A percentile compares a stretch with the other conserved stretches of the same genome.
Conservation (phyloP, 805 yeast species). For the Spencermartinsiella europaea region DNA sequence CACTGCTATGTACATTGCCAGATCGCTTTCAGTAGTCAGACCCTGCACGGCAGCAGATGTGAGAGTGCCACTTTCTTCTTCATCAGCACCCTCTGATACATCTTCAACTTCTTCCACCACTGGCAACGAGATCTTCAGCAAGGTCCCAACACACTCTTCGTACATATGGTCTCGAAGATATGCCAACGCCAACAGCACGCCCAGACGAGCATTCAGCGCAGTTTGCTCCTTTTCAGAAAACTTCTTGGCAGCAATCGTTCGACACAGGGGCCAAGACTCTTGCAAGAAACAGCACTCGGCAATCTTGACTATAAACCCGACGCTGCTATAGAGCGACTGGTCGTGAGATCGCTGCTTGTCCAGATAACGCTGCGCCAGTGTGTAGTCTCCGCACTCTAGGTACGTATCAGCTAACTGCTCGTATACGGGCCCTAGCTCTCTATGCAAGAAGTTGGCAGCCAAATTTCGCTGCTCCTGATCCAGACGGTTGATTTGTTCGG, state of each 20-base stretch:
- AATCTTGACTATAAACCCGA: background rate
- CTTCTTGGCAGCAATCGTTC: background rate
- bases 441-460: background rate
- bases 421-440: background rate
- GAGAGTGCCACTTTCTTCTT: background rate
- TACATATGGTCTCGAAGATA: background rate
- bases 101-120: background rate
- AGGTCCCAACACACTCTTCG: background rate
- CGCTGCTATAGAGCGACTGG: background rate
- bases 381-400: background rate
- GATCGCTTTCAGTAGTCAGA: background rate
- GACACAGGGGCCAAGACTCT: background rate
- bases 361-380: background rate
- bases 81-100: background rate
- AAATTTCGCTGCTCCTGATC: background rate
- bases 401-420: background rate
- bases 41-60: background rate
- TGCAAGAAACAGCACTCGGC: background rate
- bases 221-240: background rate
- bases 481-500: background rate
- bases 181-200: background rate
- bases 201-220: background rate
- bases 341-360: background rate
- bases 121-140: background rate
- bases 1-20: constrained; percentile 15